A percentile compares a stretch with the other conserved stretches of the same genome.
Conservation (phyloP, 257 asterid species). For the Solanum medicagineum region DNA sequence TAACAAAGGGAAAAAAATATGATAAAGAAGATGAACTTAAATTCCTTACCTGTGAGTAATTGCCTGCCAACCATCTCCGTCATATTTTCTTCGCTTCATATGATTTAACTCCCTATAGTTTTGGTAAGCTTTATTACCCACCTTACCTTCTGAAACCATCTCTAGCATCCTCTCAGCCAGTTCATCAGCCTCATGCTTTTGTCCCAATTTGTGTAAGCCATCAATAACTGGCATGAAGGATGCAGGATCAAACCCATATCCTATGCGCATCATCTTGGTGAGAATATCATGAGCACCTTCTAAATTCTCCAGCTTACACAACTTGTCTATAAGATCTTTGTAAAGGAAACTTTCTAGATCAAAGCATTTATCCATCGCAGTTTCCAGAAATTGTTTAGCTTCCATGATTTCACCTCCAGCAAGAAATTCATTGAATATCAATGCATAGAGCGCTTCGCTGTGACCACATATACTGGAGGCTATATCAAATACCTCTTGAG, state of each 20-base stretch:
- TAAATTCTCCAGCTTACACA: slow-evolving; percentile 41
- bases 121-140: slow-evolving; percentile 22
- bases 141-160: slow-evolving; percentile 39
- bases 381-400: slow-evolving; percentile 60
- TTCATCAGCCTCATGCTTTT: slow-evolving; percentile 63
- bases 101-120: slow-evolving; percentile 9
- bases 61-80: slow-evolving; percentile 50
- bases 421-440: slow-evolving; percentile 66
- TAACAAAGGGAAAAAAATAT: background rate
- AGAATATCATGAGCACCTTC: slow-evolving; percentile 48
- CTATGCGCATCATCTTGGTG: slow-evolving; percentile 48
- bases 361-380: slow-evolving; percentile 49
- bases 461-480: slow-evolving; percentile 54
- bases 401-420: slow-evolving; percentile 65
- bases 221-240: slow-evolving; percentile 81
- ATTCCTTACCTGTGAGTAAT: slow-evolving; percentile 56
- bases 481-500: slow-evolving; percentile 63
- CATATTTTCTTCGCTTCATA: slow-evolving; percentile 22
- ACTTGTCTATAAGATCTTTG: slow-evolving; percentile 46
- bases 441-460: slow-evolving; percentile 44
- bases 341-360: slow-evolving; percentile 45
- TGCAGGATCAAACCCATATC: slow-evolving; percentile 71
- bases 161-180: slow-evolving; percentile 61
- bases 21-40: background rate
- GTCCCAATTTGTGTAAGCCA: slow-evolving; percentile 40